Evolutionary conservation across 148 eudicot species (phyloP), one percentile per base, ranked within the genome.

Genomic region (Cornus florida): DNA sequence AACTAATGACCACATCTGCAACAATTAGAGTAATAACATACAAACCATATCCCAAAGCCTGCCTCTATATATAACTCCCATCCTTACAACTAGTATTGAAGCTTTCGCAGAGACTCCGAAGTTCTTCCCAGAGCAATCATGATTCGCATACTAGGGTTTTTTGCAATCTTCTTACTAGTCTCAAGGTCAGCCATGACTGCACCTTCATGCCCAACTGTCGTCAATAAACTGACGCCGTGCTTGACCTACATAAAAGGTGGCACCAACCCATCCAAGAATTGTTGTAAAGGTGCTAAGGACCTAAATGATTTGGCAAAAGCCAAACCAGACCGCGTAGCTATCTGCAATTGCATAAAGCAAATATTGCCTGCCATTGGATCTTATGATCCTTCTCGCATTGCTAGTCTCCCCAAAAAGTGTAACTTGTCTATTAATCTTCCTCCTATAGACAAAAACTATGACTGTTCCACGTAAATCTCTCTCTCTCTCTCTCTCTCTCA

Each of bases 291-390:
- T 23, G 79, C 80, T 22, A 71, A 67, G 78, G 46, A 53, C 0
- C 48, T 87, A 28, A 75, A 76, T 7, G 48, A 64, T 24, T 2
- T 31, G 69, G 83, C 77, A 65, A 87, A 71, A 32, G 57, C 32
- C 6, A 73, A 82, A 72, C 22, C 57, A 6, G 82, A 82, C 13
- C 75, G 53, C 16, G 72, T 74, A 2, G 24, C 67, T 32, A 76
- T 87, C 28, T 87, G 87, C 66, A 67, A 22, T 28, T 88, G 88
- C 43, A 33, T 84, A 33, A 84, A 82, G 84, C 23, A 65, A 32
- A 50, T 31, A 1, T 32, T 78, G 73, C 11, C 8, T 48, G 23
- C 2, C 14, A n/a, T 87, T 3, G 35, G 70, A n/a, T 6, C 64
- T 11, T 82, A 80, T 64, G 67, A 87, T 57, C n/a, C 75, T 28